A percentile compares a stretch with the other conserved stretches of the same genome.
phyloP scores from a whole-genome alignment of 768 basidiomycete genomes.

The Suillus lakei region DNA sequence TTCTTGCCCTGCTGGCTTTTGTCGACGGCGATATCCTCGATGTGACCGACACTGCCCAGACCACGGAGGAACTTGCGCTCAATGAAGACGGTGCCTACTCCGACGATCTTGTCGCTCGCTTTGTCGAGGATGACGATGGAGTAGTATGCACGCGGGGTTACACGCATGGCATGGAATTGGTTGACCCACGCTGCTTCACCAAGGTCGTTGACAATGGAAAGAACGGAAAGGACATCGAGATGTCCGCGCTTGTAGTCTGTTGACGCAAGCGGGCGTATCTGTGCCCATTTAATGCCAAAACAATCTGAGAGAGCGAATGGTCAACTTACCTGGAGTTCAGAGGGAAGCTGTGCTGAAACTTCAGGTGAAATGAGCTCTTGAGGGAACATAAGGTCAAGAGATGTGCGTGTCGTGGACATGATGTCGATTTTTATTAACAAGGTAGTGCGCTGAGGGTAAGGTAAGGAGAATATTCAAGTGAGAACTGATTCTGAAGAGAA shows the following conservation, averaged over 20 bases:
- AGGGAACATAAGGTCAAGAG: conserved; percentile 81
- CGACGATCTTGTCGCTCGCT: conserved; percentile 78
- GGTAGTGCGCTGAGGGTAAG: conserved; percentile 1
- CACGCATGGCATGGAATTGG: conserved; percentile 67
- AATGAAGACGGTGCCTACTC: conserved; percentile 80
- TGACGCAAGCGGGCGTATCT: conserved; percentile 91
- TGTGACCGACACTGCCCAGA: conserved; percentile 89
- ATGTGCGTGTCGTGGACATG: conserved; percentile 39
- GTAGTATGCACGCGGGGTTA: conserved; percentile 73
- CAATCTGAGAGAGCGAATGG: conserved; percentile 11
- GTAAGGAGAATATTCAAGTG: conserved; percentile 9
- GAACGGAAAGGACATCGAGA: conserved; percentile 76
- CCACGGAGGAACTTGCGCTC: conserved; percentile 94
- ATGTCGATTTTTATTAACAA: conserved; percentile 12
- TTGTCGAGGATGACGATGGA: conserved; percentile 83
- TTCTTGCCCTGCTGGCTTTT: conserved; percentile 89
- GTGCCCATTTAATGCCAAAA: neutral
- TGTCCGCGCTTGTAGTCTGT: conserved; percentile 86
- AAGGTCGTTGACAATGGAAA: conserved; percentile 71
- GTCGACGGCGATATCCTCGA: conserved; percentile 97
- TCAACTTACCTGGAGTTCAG: conserved; percentile 67
- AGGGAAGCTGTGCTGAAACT: conserved; percentile 61
- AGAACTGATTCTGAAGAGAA: conserved; percentile 10
- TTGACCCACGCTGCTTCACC: conserved; percentile 69
- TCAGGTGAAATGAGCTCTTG: conserved; percentile 70